phyloP scores from a whole-genome alignment of 164 flowering plant genomes.

The Dillenia turbinata region DNA sequence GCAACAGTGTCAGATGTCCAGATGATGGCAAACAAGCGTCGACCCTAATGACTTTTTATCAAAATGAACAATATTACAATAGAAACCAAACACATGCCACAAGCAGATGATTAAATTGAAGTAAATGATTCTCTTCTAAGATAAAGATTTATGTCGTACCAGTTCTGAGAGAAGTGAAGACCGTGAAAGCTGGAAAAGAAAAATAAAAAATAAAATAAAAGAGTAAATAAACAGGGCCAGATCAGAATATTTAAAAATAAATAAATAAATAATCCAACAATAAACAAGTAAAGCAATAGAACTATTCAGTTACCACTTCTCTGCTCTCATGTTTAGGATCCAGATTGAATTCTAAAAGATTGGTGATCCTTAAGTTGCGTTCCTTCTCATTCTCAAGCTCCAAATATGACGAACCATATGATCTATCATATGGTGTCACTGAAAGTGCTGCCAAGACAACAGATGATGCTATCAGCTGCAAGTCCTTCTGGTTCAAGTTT shows the following conservation, averaged over 20 bases:
- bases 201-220: too few relatives aligned
- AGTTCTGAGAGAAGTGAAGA: conserved; percentile 73
- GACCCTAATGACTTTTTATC: background rate
- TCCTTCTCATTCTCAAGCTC: conserved; percentile 92
- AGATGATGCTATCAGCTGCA: conserved; percentile 89
- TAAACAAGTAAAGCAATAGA: too few relatives aligned
- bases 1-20: too few relatives aligned
- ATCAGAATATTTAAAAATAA: background rate
- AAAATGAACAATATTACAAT: background rate
- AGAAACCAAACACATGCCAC: background rate
- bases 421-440: conserved; percentile 59
- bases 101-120: too few relatives aligned
- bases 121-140: too few relatives aligned
- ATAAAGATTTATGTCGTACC: conserved; percentile 39
- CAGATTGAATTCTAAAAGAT: conserved; percentile 74
- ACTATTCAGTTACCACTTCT: conserved; percentile 58
- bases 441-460: conserved; percentile 87
- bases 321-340: conserved; percentile 69
- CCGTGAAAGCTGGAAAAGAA: conserved; percentile 65
- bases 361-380: conserved; percentile 71
- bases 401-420: conserved; percentile 64
- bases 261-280: background rate
- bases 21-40: too few relatives aligned
- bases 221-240: background rate
- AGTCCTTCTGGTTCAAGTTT: conserved; percentile 78